A percentile compares a stretch with the other conserved stretches of the same genome.
phyloP scores from a whole-genome alignment of 2,329 filamentous ascomycete genomes.

The Neopestalotiopsis sp. region DNA sequence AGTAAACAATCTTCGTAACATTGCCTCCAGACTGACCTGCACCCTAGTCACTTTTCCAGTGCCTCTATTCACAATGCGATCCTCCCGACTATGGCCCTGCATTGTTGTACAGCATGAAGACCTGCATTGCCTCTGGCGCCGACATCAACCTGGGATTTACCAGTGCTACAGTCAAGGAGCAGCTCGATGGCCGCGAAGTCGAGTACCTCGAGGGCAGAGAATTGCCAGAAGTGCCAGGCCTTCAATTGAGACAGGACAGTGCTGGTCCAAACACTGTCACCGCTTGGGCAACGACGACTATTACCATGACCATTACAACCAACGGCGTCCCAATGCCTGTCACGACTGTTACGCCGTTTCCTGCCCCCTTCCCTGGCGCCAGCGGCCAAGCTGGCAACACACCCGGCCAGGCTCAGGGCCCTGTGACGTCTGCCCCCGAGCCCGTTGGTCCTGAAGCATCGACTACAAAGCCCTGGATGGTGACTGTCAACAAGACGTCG shows the following conservation, averaged over 20 bases:
- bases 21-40: background rate
- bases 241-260: constrained; percentile 36
- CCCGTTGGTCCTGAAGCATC: background rate
- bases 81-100: constrained; percentile 34
- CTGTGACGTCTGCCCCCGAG: background rate
- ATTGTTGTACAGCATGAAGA: constrained; percentile 34
- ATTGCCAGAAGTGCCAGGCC: constrained; percentile 33
- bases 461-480: constrained; percentile 13
- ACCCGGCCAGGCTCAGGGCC: background rate
- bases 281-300: constrained; percentile 5
- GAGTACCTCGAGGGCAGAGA: constrained; percentile 36
- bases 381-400: constrained; percentile 1
- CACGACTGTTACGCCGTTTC: constrained; percentile 8
- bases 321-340: background rate
- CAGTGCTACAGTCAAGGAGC: constrained; percentile 26
- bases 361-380: background rate
- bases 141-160: constrained; percentile 37
- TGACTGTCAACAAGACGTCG: constrained; percentile 7
- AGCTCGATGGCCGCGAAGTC: constrained; percentile 34
- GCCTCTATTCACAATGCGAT: constrained; percentile 40
- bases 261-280: constrained; percentile 16
- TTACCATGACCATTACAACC: background rate
- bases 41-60: constrained; percentile 36
- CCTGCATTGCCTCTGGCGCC: constrained; percentile 35
- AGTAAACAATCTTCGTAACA: background rate